Percentiles rank a stretch among this genome's conserved stretches.
Evolutionary conservation across 1,284 basidiomycete species (phyloP).

Genomic region (Ceratobasidium theobromae): DNA sequence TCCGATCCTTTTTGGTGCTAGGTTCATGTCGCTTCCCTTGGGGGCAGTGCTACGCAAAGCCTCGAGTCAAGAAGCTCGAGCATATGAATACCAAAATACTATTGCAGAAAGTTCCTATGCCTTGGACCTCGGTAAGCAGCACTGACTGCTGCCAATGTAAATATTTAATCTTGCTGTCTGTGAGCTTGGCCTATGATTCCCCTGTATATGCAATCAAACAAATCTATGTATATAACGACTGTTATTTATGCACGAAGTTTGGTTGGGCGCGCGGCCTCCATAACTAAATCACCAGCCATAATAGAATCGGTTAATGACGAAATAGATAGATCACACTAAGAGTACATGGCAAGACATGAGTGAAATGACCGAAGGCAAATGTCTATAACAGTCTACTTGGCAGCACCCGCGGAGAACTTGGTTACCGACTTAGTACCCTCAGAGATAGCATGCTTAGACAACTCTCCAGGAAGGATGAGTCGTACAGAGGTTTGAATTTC

Average conservation of each 20-base stretch:
- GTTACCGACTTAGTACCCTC: constrained; percentile 54
- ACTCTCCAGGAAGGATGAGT: constrained; percentile 86
- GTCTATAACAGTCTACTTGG: constrained; percentile 38
- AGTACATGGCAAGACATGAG: constrained; percentile 17
- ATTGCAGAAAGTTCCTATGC: no score
- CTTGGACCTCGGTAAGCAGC: no score
- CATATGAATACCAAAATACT: no score
- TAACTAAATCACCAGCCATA: no score
- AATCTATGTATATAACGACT: no score
- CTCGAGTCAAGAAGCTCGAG: no score
- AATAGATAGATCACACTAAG: constrained; percentile 29
- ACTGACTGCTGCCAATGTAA: no score
- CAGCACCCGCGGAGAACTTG: constrained; percentile 38
- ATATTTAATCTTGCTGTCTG: no score
- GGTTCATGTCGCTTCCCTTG: neutral
- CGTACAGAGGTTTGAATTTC: constrained; percentile 92
- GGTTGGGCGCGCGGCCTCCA: neutral
- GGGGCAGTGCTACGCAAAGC: neutral
- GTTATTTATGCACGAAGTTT: no score
- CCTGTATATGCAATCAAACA: no score
- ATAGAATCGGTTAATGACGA: neutral
- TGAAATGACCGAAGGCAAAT: neutral
- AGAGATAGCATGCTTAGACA: constrained; percentile 78
- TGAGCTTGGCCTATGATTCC: no score
- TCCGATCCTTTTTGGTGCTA: neutral